Evolutionary conservation across 306 rosid species (phyloP), one percentile per base, ranked within the genome.

Genomic region (Castanea crenata): DNA sequence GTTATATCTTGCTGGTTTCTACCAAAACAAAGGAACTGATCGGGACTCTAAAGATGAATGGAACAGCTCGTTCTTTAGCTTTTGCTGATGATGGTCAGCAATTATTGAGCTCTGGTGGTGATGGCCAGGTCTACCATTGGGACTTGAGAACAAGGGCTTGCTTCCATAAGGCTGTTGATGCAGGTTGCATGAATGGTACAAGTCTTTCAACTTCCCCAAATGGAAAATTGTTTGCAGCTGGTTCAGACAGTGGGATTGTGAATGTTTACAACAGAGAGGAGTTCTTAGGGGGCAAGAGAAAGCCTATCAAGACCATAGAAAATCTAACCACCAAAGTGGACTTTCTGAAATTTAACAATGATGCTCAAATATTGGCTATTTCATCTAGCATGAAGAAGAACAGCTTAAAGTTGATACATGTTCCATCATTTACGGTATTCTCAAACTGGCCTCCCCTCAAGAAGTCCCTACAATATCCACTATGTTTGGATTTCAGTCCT

Each of bases 121-220:
- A 95, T 63, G 98, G 98, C 69, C 98, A 91, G 65, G 81, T 95
- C 76, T 93, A 95, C 82, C 94, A 95, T 74, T 95, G 98, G 98
- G 99, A 95, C 87, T 79, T 94, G 73, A 81, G 99, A 88, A 91
- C 95, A 52, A 88, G 83, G 86, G 78, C 95, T 62, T 92, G 97
- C 86, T 52, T 93, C 35, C 95, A 91, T 65, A 93, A 87, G 85
- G 89, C 77, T 31, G 79, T 85, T 1, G 93, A 89, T 59, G 93
- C 87, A 80, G 93, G 93, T 62, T 89, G 93, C 73, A 71, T 89
- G 21, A 87, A 74, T 49, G 87, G 91, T 2, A 87, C 89, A 5
- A 20, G 89, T 46, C 83, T 89, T 7, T 85, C 83, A 64, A 78
- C 91, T n/a, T 87, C 96, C 65, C 87, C 90, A 3, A 84, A 83